Conservation (phyloP, 768 basidiomycete genomes). For the Phylloporus sp. region DNA sequence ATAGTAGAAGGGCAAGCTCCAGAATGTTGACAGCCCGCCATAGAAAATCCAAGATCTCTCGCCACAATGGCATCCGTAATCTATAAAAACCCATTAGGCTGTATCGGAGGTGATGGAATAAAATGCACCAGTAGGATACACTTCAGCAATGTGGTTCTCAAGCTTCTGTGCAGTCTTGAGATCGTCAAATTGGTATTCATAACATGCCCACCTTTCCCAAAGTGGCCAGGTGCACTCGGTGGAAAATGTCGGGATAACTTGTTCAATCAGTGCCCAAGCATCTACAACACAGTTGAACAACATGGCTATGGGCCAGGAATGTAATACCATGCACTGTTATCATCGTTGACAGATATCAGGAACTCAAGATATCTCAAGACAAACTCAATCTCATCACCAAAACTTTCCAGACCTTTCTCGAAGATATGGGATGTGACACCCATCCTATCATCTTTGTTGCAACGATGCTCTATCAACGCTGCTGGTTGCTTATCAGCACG, state of each 20-base stretch:
- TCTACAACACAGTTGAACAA: conserved; percentile 47
- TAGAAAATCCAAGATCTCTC: conserved; percentile 81
- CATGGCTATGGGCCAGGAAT: background rate
- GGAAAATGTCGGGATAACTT: conserved; percentile 73
- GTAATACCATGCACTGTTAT: conserved; percentile 68
- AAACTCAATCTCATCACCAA: conserved; percentile 78
- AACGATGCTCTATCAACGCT: conserved; percentile 96
- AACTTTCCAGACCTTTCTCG: conserved; percentile 85
- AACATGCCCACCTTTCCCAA: conserved; percentile 95
- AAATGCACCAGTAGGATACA: conserved; percentile 74
- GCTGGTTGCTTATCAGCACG: conserved; percentile 11
- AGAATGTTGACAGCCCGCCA: conserved; percentile 33
- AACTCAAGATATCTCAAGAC: conserved; percentile 89
- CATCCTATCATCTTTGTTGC: conserved; percentile 66
- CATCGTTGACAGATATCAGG: conserved; percentile 91
- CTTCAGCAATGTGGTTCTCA: conserved; percentile 84
- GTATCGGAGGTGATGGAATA: background rate
- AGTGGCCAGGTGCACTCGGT: conserved; percentile 77
- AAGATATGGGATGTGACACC: conserved; percentile 87
- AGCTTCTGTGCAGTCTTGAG: conserved; percentile 83
- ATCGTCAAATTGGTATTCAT: conserved; percentile 96
- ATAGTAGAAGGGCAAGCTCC: conserved; percentile 19
- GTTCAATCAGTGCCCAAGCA: conserved; percentile 92
- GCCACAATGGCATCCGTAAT: conserved; percentile 85
- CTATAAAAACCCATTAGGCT: conserved; percentile 39